Evolutionary conservation across 2,329 filamentous ascomycete genomes (phyloP).

Genomic region (Hirsutella minnesotensis): DNA sequence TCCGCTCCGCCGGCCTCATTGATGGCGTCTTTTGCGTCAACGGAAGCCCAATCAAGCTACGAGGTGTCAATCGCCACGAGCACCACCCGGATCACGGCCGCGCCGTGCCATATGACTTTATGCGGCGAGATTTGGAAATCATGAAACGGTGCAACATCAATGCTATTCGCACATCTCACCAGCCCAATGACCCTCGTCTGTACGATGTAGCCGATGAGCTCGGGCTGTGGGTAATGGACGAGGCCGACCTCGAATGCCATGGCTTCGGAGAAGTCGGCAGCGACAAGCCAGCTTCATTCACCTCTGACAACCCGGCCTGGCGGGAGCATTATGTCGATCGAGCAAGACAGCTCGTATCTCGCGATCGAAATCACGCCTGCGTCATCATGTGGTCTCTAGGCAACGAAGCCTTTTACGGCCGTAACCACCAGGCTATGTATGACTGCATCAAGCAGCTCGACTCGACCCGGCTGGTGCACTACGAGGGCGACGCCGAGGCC

Average conservation of each 20-base stretch:
- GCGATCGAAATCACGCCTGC: constrained; percentile 48
- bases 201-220: constrained; percentile 52
- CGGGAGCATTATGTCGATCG: constrained; percentile 55
- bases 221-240: constrained; percentile 51
- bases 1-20: constrained; percentile 49
- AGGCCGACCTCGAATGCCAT: constrained; percentile 43
- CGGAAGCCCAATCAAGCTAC: constrained; percentile 50
- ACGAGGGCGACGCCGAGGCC: constrained; percentile 49
- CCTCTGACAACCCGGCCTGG: constrained; percentile 51
- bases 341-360: constrained; percentile 48
- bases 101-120: constrained; percentile 47
- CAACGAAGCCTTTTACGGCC: constrained; percentile 60
- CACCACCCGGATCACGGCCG: constrained; percentile 53
- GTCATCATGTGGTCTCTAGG: constrained; percentile 63
- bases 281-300: constrained; percentile 24
- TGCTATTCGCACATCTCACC: constrained; percentile 55
- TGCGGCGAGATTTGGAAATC: constrained; percentile 46
- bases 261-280: constrained; percentile 31
- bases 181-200: constrained; percentile 47
- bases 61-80: constrained; percentile 60
- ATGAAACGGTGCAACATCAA: constrained; percentile 65
- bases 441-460: constrained; percentile 47
- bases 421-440: constrained; percentile 58
- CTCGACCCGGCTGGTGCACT: constrained; percentile 47
- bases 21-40: constrained; percentile 54